These are phyloP conservation scores for Arthonia radiata DNA, from an alignment of 495 filamentous ascomycete genomes.

Conservation along the genomic window DNA sequence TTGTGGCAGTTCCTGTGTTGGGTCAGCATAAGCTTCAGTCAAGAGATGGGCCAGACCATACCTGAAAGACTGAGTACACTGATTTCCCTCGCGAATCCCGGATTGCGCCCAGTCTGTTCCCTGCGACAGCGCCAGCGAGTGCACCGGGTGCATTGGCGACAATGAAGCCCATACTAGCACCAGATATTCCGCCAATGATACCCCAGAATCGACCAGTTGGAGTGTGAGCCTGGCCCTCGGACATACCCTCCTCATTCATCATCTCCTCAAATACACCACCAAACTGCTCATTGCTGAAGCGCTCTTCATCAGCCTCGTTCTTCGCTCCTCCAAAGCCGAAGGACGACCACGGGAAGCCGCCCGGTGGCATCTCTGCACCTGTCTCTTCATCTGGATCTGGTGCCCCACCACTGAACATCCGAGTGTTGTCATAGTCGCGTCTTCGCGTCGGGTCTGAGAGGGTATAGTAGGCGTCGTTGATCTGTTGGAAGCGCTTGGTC, in stretches of 20 bases:
- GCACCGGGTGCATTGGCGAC: slow-evolving; percentile 75
- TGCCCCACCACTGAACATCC: slow-evolving; percentile 18
- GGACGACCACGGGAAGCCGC: slow-evolving; percentile 30
- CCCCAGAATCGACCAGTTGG: slow-evolving; percentile 67
- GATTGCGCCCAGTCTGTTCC: slow-evolving; percentile 69
- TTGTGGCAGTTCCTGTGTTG: slow-evolving; percentile 42
- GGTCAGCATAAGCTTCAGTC: not conserved
- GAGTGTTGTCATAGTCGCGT: slow-evolving; percentile 67
- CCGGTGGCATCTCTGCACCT: slow-evolving; percentile 13
- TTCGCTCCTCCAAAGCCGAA: slow-evolving; percentile 30
- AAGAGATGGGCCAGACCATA: slow-evolving; percentile 2
- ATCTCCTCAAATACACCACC: slow-evolving; percentile 91
- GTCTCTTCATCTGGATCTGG: slow-evolving; percentile 7
- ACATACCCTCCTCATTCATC: slow-evolving; percentile 78
- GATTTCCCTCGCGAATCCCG: slow-evolving; percentile 81
- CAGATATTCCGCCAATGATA: slow-evolving; percentile 61
- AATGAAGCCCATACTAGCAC: slow-evolving; percentile 83
- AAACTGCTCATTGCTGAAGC: slow-evolving; percentile 50
- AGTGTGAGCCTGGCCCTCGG: slow-evolving; percentile 18
- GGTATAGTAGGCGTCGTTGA: slow-evolving; percentile 96
- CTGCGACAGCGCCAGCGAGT: slow-evolving; percentile 75
- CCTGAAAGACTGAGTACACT: slow-evolving; percentile 70
- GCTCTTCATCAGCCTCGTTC: slow-evolving; percentile 22
- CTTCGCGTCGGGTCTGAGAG: slow-evolving; percentile 59
- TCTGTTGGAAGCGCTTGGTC: slow-evolving; percentile 77